These are phyloP conservation scores for Cryoendolithus antarcticus DNA, from an alignment of 2,329 filamentous ascomycete genomes.

Conservation along the genomic window DNA sequence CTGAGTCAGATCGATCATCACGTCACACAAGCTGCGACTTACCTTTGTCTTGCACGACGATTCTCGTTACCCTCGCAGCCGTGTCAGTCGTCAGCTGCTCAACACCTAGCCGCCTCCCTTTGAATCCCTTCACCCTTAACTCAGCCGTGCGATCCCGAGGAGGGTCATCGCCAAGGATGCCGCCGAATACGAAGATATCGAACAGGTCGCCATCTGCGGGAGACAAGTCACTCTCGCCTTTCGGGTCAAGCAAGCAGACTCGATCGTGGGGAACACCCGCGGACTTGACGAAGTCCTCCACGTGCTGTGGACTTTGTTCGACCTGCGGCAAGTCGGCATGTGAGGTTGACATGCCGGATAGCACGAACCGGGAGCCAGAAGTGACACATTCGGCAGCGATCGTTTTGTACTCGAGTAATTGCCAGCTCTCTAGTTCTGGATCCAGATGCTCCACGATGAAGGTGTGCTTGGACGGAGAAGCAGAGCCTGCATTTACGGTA, in stretches of 20 bases:
- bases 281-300: slow-evolving; percentile 5
- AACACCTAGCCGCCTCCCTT: slow-evolving; percentile 73
- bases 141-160: slow-evolving; percentile 94
- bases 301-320: slow-evolving; percentile 28
- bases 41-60: slow-evolving; percentile 65
- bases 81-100: slow-evolving; percentile 99
- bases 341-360: slow-evolving; percentile 17
- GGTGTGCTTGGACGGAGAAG: slow-evolving; percentile 41
- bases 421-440: slow-evolving; percentile 87
- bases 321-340: slow-evolving; percentile 69
- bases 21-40: too few species aligned
- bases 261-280: slow-evolving; percentile 34
- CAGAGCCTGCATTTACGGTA: slow-evolving; percentile 4
- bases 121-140: slow-evolving; percentile 82
- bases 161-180: slow-evolving; percentile 90
- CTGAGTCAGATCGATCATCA: slow-evolving; percentile 1
- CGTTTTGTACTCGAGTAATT: slow-evolving; percentile 77
- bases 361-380: slow-evolving; percentile 40
- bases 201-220: slow-evolving; percentile 75
- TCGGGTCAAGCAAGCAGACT: slow-evolving; percentile 82
- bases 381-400: slow-evolving; percentile 72
- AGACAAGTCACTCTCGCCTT: slow-evolving; percentile 65
- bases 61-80: slow-evolving; percentile 81
- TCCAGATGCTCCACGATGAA: slow-evolving; percentile 97
- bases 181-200: slow-evolving; percentile 88